Conservation (phyloP, 2,329 filamentous ascomycete species). For the Polytolypa hystricis region DNA sequence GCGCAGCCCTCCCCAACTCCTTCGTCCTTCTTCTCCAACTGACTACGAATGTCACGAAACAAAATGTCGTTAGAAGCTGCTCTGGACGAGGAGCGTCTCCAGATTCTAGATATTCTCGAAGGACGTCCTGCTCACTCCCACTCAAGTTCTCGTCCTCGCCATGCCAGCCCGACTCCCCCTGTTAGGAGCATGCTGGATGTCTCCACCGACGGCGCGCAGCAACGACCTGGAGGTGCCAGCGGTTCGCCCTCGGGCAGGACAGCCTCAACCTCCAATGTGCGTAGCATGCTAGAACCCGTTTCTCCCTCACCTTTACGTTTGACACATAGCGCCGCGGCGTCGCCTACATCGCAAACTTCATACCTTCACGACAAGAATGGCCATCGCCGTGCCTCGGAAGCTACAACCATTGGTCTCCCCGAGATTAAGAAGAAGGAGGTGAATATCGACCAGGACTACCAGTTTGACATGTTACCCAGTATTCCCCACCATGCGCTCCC, state of each 20-base stretch:
- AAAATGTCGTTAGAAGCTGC: slow-evolving; percentile 65
- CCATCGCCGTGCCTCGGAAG: slow-evolving; percentile 24
- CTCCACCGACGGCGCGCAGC: slow-evolving; percentile 30
- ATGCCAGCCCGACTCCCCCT: slow-evolving; percentile 50
- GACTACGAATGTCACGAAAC: slow-evolving; percentile 17
- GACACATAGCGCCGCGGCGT: slow-evolving; percentile 22
- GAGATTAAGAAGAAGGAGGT: slow-evolving; percentile 16
- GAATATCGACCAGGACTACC: slow-evolving; percentile 23
- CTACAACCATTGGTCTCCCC: slow-evolving; percentile 15
- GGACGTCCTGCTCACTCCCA: slow-evolving; percentile 25
- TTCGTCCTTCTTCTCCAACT: too few species aligned
- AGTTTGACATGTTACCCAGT: slow-evolving; percentile 37
- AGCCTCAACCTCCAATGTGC: slow-evolving; percentile 13
- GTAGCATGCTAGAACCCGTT: slow-evolving; percentile 29
- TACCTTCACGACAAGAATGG: slow-evolving; percentile 25
- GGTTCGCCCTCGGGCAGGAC: slow-evolving; percentile 12
- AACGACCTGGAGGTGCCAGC: slow-evolving; percentile 24
- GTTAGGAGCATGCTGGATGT: slow-evolving; percentile 59
- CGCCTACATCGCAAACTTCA: slow-evolving; percentile 20
- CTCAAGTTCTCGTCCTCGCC: slow-evolving; percentile 42
- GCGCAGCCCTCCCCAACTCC: neutral
- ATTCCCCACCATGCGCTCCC: slow-evolving; percentile 33
- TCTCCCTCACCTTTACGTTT: slow-evolving; percentile 24
- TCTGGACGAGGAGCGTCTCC: slow-evolving; percentile 64
- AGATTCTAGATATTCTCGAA: slow-evolving; percentile 60